Percentiles rank a stretch among this genome's conserved stretches.
Evolutionary conservation across 768 basidiomycete genomes (phyloP).

Genomic region (Sporobolomyces phaffii): DNA sequence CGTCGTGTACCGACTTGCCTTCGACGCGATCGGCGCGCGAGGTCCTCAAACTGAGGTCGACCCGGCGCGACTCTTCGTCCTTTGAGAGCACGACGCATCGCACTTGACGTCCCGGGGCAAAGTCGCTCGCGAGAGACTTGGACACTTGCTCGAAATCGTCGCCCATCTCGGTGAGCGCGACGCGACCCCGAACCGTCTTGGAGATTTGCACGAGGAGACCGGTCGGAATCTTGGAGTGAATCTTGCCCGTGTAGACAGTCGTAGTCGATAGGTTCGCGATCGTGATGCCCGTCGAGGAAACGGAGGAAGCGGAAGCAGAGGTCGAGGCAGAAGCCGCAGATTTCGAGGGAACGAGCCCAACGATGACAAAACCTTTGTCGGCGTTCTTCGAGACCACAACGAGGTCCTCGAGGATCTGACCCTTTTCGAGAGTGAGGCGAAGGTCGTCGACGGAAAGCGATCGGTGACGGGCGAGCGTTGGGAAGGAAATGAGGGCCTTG

Average conservation of each 20-base stretch:
- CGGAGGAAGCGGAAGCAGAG: not conserved
- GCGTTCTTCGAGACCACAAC: constrained; percentile 83
- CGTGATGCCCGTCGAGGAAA: constrained; percentile 12
- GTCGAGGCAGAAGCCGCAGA: constrained; percentile 47
- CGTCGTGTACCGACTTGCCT: constrained; percentile 48
- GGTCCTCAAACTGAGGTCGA: constrained; percentile 72
- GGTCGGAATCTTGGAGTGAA: constrained; percentile 63
- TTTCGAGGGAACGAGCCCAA: constrained; percentile 54
- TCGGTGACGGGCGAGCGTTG: constrained; percentile 76
- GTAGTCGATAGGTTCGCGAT: constrained; percentile 54
- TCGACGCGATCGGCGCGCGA: constrained; percentile 54
- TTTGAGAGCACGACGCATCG: constrained; percentile 66
- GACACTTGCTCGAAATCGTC: constrained; percentile 61
- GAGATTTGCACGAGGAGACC: constrained; percentile 72
- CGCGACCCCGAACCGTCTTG: constrained; percentile 60
- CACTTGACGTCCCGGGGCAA: constrained; percentile 60
- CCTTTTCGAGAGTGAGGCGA: constrained; percentile 58
- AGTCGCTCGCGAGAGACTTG: constrained; percentile 47
- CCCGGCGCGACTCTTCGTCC: constrained; percentile 60
- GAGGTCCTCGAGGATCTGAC: constrained; percentile 67
- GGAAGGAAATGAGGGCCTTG: constrained; percentile 76
- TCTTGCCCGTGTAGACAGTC: constrained; percentile 71
- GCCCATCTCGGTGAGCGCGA: constrained; percentile 72
- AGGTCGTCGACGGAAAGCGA: constrained; percentile 62
- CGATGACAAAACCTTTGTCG: constrained; percentile 78